phyloP scores from a whole-genome alignment of 352 stramenopile species.

The Phytophthora nicotianae region DNA sequence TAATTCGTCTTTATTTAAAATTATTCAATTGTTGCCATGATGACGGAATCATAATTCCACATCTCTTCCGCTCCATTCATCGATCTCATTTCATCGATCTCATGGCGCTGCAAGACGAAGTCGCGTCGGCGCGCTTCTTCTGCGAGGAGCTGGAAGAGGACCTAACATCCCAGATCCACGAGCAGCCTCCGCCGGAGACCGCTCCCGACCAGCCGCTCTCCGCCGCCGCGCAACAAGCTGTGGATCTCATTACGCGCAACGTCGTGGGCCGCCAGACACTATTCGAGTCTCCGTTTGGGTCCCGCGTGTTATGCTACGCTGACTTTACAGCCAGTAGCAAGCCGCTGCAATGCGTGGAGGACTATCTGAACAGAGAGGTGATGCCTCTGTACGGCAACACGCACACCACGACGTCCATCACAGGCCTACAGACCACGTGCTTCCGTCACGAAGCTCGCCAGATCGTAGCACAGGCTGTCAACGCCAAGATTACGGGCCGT shows the following conservation, averaged over 20 bases:
- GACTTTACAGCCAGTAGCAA: slow-evolving; percentile 95
- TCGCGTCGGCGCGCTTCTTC: slow-evolving; percentile 62
- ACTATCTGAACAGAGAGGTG: slow-evolving; percentile 88
- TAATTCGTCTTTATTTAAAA: background rate
- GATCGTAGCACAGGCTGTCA: slow-evolving; percentile 92
- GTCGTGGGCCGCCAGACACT: slow-evolving; percentile 52
- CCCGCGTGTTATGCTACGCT: slow-evolving; percentile 89
- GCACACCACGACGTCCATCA: slow-evolving; percentile 92
- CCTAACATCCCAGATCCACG: slow-evolving; percentile 42
- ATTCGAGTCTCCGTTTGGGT: slow-evolving; percentile 75
- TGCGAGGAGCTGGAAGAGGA: slow-evolving; percentile 84
- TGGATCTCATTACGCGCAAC: slow-evolving; percentile 47
- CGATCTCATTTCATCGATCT: background rate
- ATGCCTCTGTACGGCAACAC: slow-evolving; percentile 97
- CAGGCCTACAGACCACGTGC: slow-evolving; percentile 87
- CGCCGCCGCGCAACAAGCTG: slow-evolving; percentile 26
- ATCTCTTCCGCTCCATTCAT: slow-evolving; percentile 13
- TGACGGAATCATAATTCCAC: background rate
- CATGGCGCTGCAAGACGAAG: slow-evolving; percentile 19
- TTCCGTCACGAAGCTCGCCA: slow-evolving; percentile 96
- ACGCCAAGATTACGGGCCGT: slow-evolving; percentile 90
- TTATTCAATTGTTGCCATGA: background rate
- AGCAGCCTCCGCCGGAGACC: slow-evolving; percentile 2
- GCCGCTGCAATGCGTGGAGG: slow-evolving; percentile 88
- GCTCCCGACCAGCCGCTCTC: slow-evolving; percentile 6